Evolutionary conservation across 2,329 filamentous ascomycete species (phyloP).

Genomic region (Akanthomyces uredinophilus): DNA sequence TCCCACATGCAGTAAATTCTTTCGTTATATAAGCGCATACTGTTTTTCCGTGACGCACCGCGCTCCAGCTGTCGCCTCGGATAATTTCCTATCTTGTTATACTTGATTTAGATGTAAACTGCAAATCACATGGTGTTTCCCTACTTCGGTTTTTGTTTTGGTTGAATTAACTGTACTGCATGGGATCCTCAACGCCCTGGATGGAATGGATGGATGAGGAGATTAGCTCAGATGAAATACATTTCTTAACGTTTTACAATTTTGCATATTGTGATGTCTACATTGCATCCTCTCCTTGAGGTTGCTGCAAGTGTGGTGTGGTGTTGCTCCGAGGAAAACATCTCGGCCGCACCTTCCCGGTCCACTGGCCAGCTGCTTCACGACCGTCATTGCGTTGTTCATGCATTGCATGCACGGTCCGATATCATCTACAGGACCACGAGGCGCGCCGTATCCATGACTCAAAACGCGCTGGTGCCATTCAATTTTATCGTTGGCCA

Average conservation of each 20-base stretch:
- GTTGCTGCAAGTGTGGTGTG: too few relatives aligned
- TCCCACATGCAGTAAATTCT: slow-evolving; percentile 42
- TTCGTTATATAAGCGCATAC: not conserved
- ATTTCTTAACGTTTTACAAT: not conserved
- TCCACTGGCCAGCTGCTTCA: not conserved
- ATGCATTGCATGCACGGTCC: not conserved
- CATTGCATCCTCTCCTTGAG: not conserved
- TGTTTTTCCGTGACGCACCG: not conserved
- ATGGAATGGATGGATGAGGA: slow-evolving; percentile 6
- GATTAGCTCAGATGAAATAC: slow-evolving; percentile 12
- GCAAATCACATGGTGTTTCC: slow-evolving; percentile 3
- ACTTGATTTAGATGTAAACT: slow-evolving; percentile 12
- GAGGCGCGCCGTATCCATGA: not conserved
- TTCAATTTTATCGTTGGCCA: slow-evolving; percentile 5
- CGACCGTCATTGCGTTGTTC: not conserved
- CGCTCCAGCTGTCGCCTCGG: not conserved
- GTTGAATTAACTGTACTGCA: not conserved
- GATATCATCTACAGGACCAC: not conserved
- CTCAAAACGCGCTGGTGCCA: not conserved
- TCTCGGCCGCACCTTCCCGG: not conserved
- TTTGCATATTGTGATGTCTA: not conserved
- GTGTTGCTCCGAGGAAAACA: not conserved
- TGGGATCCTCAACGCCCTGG: not conserved
- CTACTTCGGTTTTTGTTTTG: not conserved
- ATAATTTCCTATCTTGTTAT: slow-evolving; percentile 4